These are phyloP conservation scores for Volvox reticuliferus DNA, from an alignment of 139 green algal genomes.

Conservation along the genomic window DNA sequence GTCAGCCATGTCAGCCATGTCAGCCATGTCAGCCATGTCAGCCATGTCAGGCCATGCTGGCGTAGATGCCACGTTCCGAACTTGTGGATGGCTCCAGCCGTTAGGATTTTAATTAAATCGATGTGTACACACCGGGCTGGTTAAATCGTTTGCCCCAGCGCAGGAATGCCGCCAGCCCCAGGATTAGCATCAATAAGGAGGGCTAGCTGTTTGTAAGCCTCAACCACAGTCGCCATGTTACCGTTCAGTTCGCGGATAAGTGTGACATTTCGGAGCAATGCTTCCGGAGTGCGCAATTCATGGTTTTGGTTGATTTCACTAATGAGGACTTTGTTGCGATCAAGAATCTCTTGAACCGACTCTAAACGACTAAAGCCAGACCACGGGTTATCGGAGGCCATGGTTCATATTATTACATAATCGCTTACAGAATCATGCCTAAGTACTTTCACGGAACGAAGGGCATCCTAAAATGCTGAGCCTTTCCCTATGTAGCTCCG, in stretches of 20 bases:
- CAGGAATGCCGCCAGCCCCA: background rate
- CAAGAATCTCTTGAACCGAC: slow-evolving; percentile 57
- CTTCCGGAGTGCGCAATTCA: slow-evolving; percentile 54
- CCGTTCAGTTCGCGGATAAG: slow-evolving; percentile 68
- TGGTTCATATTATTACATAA: background rate
- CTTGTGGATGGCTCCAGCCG: no score
- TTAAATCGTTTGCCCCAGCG: background rate
- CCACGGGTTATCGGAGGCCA: slow-evolving; percentile 8
- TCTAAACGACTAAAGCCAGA: background rate
- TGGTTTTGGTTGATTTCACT: slow-evolving; percentile 69
- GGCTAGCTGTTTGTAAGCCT: slow-evolving; percentile 50
- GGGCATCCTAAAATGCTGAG: no score
- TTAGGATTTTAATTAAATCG: no score
- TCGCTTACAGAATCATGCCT: no score
- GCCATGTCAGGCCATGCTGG: no score
- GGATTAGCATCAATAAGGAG: background rate
- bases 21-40: no score
- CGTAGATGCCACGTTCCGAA: no score
- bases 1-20: no score
- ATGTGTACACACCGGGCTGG: no score
- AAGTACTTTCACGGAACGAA: no score
- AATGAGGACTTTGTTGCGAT: slow-evolving; percentile 69
- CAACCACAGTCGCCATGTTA: slow-evolving; percentile 62
- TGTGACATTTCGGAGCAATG: slow-evolving; percentile 58
- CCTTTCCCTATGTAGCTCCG: no score